A percentile compares a stretch with the other conserved stretches of the same genome.
Conservation (phyloP, 176 grass and related monocot species). For the Triticum turgidum region DNA sequence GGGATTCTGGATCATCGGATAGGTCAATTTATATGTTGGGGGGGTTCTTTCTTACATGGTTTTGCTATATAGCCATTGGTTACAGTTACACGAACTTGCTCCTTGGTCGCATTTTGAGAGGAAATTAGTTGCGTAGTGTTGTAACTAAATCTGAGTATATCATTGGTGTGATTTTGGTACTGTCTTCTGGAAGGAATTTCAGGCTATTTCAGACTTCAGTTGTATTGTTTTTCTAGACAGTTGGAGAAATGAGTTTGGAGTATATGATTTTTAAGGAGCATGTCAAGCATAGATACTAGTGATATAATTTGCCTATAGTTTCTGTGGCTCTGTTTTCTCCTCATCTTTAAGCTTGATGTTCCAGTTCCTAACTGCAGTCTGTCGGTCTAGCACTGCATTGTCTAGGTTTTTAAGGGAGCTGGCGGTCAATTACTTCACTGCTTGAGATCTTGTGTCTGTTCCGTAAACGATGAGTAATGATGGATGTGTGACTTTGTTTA, state of each 20-base stretch:
- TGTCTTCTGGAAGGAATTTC: not conserved
- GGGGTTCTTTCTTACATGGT: slow-evolving; percentile 12
- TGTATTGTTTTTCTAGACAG: not conserved
- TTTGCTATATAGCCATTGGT: not conserved
- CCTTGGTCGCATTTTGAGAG: not conserved
- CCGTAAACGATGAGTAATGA: too few relatives aligned
- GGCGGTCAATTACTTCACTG: too few relatives aligned
- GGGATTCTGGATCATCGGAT: slow-evolving; percentile 26
- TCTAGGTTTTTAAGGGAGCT: too few relatives aligned
- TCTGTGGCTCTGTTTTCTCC: not conserved
- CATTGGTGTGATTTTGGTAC: not conserved
- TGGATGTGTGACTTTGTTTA: too few relatives aligned
- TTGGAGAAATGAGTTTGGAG: not conserved
- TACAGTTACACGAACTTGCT: slow-evolving; percentile 14
- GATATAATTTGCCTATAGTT: not conserved
- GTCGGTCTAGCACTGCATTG: too few relatives aligned
- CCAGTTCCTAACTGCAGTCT: not conserved
- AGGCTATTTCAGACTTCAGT: not conserved
- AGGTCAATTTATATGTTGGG: slow-evolving; percentile 16
- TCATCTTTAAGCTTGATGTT: not conserved
- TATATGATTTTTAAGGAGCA: not conserved
- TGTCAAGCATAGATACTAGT: not conserved
- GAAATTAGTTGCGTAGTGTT: not conserved
- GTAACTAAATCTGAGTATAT: not conserved
- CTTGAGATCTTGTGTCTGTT: too few relatives aligned